Evolutionary conservation across 257 asterid species (phyloP).

Genomic region (Nyctanthes arbortristis): DNA sequence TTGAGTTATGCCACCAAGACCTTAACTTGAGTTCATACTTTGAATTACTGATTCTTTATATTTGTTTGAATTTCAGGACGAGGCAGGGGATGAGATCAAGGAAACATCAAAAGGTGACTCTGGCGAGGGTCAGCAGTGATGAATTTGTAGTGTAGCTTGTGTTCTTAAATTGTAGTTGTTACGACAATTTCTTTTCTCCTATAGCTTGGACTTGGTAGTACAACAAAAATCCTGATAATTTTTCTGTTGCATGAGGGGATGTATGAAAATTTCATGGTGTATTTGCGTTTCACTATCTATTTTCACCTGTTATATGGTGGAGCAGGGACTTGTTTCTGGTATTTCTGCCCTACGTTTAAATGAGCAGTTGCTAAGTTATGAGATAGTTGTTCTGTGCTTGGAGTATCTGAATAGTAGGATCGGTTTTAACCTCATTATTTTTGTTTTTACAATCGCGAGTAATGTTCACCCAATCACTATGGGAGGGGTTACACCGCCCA

Average conservation of each 20-base stretch:
- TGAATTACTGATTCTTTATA: neutral
- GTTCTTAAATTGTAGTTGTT: constrained; percentile 24
- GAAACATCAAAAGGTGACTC: constrained; percentile 53
- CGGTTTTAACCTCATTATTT: too few relatives aligned
- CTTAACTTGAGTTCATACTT: neutral
- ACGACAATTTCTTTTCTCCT: constrained; percentile 22
- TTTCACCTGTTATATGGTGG: too few relatives aligned
- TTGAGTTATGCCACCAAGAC: neutral
- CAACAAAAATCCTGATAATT: constrained; percentile 4
- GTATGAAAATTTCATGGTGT: constrained; percentile 3
- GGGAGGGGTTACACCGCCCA: too few relatives aligned
- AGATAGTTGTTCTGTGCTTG: too few relatives aligned
- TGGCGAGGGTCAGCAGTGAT: constrained; percentile 51
- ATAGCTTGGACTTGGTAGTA: too few relatives aligned
- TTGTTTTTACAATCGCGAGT: too few relatives aligned
- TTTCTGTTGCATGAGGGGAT: constrained; percentile 6
- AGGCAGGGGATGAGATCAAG: constrained; percentile 68
- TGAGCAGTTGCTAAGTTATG: too few relatives aligned
- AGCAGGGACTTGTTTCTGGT: too few relatives aligned
- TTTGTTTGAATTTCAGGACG: constrained; percentile 47
- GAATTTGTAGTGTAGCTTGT: constrained; percentile 32
- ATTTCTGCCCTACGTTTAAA: too few relatives aligned
- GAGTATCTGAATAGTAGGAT: too few relatives aligned
- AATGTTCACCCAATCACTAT: too few relatives aligned
- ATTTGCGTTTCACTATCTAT: too few relatives aligned